Conservation (phyloP, 192 early-diverging fungal species). For the Ramicandelaber brevisporus region DNA sequence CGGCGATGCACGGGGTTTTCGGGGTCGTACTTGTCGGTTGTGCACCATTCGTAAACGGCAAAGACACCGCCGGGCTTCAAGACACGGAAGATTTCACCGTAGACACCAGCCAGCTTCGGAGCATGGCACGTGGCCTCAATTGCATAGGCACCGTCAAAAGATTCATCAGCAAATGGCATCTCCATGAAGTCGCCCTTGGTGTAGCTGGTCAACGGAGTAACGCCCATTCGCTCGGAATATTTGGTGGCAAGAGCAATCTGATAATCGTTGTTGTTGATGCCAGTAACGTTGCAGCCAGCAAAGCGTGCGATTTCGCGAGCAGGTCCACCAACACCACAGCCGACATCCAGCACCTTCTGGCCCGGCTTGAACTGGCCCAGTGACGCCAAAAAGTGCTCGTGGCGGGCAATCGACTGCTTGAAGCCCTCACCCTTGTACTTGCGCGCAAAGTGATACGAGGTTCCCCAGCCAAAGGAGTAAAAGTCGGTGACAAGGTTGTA, state of each 20-base stretch:
- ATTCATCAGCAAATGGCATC: constrained; percentile 60
- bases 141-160: constrained; percentile 80
- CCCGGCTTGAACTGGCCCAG: constrained; percentile 38
- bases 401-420: constrained; percentile 57
- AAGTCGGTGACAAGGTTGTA: constrained; percentile 68
- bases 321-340: constrained; percentile 91
- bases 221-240: constrained; percentile 34
- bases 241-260: constrained; percentile 58
- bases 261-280: constrained; percentile 94
- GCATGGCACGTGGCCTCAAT: constrained; percentile 91
- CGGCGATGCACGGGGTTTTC: constrained; percentile 38
- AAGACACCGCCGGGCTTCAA: constrained; percentile 80
- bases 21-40: constrained; percentile 71
- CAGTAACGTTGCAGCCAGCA: constrained; percentile 67
- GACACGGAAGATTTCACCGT: constrained; percentile 70
- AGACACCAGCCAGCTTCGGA: constrained; percentile 57
- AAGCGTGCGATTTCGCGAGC: constrained; percentile 80
- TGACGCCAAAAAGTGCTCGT: constrained; percentile 71
- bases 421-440: constrained; percentile 53
- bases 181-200: constrained; percentile 73
- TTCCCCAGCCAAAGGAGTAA: constrained; percentile 73
- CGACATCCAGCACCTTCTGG: constrained; percentile 68
- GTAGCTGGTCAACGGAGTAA: constrained; percentile 28
- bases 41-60: constrained; percentile 89
- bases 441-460: constrained; percentile 79